Base-by-base conservation (phyloP, 345 rosid species). In the Bruguiera sexangula region DNA sequence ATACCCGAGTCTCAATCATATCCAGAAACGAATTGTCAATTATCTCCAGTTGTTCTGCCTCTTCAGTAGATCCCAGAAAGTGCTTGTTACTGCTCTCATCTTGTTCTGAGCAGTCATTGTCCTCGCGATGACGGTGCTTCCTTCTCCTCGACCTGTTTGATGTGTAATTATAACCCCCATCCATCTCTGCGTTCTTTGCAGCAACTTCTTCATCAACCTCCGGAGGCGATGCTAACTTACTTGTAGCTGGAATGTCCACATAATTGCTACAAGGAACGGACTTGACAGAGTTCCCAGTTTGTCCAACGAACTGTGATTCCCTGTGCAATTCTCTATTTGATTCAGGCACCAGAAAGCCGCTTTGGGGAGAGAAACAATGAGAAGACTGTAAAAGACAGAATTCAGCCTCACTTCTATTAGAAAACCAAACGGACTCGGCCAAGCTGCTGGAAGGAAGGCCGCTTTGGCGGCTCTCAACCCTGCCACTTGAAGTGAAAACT, bases 81-180 rank as follows among this genome's bases (percentile, higher is more conserved):
- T 60, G 74, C 62, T 75, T 75, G 30, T 30, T 75, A 19, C 65
- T 59, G 64, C 79, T 71, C 67, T 1, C 52, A 62, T 39, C 73
- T 29, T 70, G 22, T 6, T 24, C 77, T 30, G 15, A 46, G 32
- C 31, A 54, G 22, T 58, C 64, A 6, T 18, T 31, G 16, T 59
- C 36, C 32, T 70, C 72, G 4, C 34, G 63, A 26, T 57, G 62
- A 62, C 48, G 65, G 64, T 31, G 43, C 10, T 59, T 71, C 66
- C 69, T 70, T 62, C 51, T 69, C 20, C 8, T 73, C 18, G 66
- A 43, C 13, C 19, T n/a, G 1, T 36, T 48, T 11, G 34, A 56
- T 26, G 8, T 10, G 55, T n/a, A 18, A 24, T 8, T 7, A 8
- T 34, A 10, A 36, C 19, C 15, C 22, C 21, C 60, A 19, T 18